Conservation (phyloP, 176 grass and related monocot species). For the Oryza meyeriana region DNA sequence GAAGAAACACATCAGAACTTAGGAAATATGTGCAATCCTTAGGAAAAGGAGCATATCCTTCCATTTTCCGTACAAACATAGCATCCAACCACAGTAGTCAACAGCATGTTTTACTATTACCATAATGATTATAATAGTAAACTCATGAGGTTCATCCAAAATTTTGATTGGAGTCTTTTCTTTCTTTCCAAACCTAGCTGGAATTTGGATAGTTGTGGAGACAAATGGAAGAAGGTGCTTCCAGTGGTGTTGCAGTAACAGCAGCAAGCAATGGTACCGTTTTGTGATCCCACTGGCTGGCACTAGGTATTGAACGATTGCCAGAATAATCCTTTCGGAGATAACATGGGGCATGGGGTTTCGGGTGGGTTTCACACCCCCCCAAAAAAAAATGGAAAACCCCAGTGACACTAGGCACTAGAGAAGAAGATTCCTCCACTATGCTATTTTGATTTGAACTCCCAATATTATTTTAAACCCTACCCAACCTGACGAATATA, state of each 20-base stretch:
- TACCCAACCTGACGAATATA: background rate
- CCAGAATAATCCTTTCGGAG: no score
- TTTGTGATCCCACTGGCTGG: background rate
- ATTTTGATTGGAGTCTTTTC: background rate
- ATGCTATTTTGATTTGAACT: constrained; percentile 13
- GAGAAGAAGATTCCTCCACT: background rate
- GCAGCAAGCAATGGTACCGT: background rate
- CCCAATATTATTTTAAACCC: background rate
- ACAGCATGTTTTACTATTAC: background rate
- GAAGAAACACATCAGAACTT: constrained; percentile 10
- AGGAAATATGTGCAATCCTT: background rate
- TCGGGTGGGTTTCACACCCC: no score
- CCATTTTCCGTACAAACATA: background rate
- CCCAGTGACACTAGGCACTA: no score
- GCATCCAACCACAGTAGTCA: background rate
- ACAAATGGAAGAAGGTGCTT: background rate
- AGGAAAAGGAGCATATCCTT: background rate
- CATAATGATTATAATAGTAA: background rate
- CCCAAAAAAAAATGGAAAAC: background rate
- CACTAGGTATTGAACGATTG: constrained; percentile 17
- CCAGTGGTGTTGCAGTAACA: no score
- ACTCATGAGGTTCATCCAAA: background rate
- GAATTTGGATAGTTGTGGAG: background rate
- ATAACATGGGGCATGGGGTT: no score
- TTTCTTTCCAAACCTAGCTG: background rate